Conservation (phyloP, 2,329 filamentous ascomycete species). For the Dryadomyces quercus-mongolicae region DNA sequence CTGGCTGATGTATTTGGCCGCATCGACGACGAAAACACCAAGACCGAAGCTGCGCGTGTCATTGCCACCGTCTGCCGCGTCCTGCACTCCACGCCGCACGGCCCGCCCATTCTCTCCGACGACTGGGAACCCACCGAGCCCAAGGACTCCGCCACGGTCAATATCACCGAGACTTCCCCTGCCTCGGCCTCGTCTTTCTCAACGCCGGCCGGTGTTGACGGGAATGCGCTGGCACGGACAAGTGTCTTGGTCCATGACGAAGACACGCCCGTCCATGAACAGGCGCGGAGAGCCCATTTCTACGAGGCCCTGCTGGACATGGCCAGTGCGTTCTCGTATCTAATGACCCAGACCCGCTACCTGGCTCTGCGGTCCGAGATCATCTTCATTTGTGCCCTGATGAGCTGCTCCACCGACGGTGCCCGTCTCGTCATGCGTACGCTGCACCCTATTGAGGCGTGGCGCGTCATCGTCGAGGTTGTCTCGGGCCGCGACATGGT, state of each 20-base stretch:
- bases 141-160: constrained; percentile 10
- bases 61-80: constrained; percentile 40
- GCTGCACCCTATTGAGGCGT: constrained; percentile 29
- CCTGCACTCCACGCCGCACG: constrained; percentile 29
- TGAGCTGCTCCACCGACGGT: constrained; percentile 39
- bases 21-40: constrained; percentile 41
- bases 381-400: constrained; percentile 50
- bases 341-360: constrained; percentile 46
- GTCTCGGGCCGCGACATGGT: constrained; percentile 32
- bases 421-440: constrained; percentile 30
- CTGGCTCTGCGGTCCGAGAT: constrained; percentile 46
- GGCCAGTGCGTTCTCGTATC: constrained; percentile 31
- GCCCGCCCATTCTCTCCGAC: constrained; percentile 16
- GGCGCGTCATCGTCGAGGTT: constrained; percentile 30
- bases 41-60: constrained; percentile 46
- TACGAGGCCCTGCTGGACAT: constrained; percentile 32
- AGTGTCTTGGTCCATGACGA: background rate
- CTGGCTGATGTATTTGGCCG: constrained; percentile 27
- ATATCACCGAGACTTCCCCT: background rate
- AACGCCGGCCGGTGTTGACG: no score
- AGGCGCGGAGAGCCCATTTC: constrained; percentile 23
- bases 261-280: background rate
- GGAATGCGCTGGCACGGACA: constrained; percentile 1
- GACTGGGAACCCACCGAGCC: constrained; percentile 19
- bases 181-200: no score